phyloP scores from a whole-genome alignment of 352 stramenopile genomes.

The Hyaloperonospora brassicae region DNA sequence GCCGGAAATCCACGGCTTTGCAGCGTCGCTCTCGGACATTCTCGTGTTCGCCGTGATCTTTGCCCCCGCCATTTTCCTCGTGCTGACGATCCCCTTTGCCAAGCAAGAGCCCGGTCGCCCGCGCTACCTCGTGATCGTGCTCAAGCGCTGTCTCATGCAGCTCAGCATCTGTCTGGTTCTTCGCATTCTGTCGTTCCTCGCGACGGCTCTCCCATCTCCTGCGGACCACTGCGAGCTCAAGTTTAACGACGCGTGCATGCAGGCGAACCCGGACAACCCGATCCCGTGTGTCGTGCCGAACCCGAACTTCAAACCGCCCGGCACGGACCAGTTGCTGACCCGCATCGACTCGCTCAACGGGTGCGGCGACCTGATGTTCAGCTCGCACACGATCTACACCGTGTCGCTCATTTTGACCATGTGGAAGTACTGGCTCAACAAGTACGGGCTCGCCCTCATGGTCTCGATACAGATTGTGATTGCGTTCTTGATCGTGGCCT shows the following conservation, averaged over 20 bases:
- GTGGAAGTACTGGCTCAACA: constrained; percentile 85
- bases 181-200: constrained; percentile 72
- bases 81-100: constrained; percentile 59
- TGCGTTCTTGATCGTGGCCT: constrained; percentile 83
- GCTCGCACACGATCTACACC: constrained; percentile 89
- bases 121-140: constrained; percentile 70
- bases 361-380: constrained; percentile 90
- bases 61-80: constrained; percentile 56
- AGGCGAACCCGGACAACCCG: constrained; percentile 43
- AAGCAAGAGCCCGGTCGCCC: constrained; percentile 50
- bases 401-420: constrained; percentile 80
- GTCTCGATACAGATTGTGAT: constrained; percentile 71
- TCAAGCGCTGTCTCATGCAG: constrained; percentile 76
- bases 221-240: constrained; percentile 64
- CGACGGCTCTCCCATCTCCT: constrained; percentile 60
- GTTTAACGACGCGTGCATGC: constrained; percentile 57
- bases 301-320: constrained; percentile 64
- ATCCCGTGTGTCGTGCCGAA: constrained; percentile 54
- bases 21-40: constrained; percentile 53
- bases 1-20: constrained; percentile 42
- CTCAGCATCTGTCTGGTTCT: constrained; percentile 66
- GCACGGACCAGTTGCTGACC: constrained; percentile 43
- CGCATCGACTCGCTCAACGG: constrained; percentile 75
- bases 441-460: constrained; percentile 64
- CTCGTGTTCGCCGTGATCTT: constrained; percentile 73